phyloP scores from a whole-genome alignment of 2,329 filamentous ascomycete genomes.

The Pseudogymnoascus sp. region DNA sequence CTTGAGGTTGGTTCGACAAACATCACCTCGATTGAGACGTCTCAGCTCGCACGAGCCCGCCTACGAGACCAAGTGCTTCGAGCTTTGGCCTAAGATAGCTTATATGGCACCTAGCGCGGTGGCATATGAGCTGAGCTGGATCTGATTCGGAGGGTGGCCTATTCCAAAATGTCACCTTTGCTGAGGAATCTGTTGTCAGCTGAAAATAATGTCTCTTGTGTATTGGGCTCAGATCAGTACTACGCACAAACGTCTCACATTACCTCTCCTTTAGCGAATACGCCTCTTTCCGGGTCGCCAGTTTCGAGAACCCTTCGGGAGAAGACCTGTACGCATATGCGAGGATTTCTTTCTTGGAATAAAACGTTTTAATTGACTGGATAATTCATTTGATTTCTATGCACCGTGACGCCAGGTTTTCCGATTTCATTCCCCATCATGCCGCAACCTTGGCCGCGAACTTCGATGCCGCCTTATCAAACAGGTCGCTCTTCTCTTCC shows the following conservation, averaged over 20 bases:
- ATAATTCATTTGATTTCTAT: conserved; percentile 2
- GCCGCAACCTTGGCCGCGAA: conserved; percentile 75
- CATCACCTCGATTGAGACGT: background rate
- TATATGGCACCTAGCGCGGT: background rate
- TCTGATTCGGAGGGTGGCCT: background rate
- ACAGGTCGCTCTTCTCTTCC: conserved; percentile 76
- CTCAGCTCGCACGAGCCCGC: background rate
- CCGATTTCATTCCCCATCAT: conserved; percentile 21
- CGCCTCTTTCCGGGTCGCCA: background rate
- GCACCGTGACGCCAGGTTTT: background rate
- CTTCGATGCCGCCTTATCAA: conserved; percentile 78
- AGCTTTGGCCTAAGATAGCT: background rate
- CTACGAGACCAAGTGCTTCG: background rate
- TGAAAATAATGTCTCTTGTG: background rate
- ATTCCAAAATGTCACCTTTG: background rate
- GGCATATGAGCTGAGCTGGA: background rate
- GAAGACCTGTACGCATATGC: background rate
- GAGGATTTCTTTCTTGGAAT: background rate
- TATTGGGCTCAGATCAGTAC: background rate
- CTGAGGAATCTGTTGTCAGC: background rate
- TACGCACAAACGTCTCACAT: background rate
- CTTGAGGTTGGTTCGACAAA: background rate
- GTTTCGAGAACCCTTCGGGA: background rate
- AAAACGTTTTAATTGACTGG: background rate
- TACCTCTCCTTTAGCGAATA: background rate